Base-by-base conservation (phyloP, 1,139 yeast species). In the Saccharomyces hybrid region DNA sequence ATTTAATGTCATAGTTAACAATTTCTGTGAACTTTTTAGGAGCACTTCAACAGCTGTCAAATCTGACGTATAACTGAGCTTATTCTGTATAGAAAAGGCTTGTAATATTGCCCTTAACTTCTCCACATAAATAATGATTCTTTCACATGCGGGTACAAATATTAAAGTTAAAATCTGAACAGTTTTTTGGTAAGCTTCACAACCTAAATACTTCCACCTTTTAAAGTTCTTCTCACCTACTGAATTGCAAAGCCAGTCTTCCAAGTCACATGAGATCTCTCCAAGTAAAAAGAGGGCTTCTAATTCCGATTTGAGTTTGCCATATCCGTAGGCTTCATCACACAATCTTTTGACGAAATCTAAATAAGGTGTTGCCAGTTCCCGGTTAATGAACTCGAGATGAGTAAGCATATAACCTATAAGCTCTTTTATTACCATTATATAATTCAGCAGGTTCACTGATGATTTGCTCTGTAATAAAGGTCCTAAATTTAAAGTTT, bases 181-280 rank as follows among this genome's bases (percentile, higher is more conserved):
- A 19, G 57, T 50, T 41, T 62, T 63, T 29, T 61, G 56, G 47
- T 63, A 63, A 46, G 61, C 54, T 13, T 57, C 59, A 1, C 53
- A 73, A 0, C 86, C 85, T 25, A 78, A 57, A 54, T 78, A 79
- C 9, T 72, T 70, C 79, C 91, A 79, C 60, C 80, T 75, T 59
- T 81, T 83, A 47, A 81, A 69, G 11, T 89, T 90, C 57, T 88
- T 73, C 58, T 87, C 93, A 1, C 88, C 90, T 46, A 87, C 73
- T 27, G 75, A 69, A 46, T 77, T 77, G 19, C 75, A 73, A 8
- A 80, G 58, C 85, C 85, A 81, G 25, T 73, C 73, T 51, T 71
- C 71, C 3, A 81, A 68, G 3, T 73, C 71, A 7, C 52, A 52
- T 7, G 58, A 41, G 1, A 61, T 51, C 14, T 49, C 53, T 4